phyloP scores from a whole-genome alignment of 2,329 filamentous ascomycete genomes.

The Alternaria hordeiaustralica region DNA sequence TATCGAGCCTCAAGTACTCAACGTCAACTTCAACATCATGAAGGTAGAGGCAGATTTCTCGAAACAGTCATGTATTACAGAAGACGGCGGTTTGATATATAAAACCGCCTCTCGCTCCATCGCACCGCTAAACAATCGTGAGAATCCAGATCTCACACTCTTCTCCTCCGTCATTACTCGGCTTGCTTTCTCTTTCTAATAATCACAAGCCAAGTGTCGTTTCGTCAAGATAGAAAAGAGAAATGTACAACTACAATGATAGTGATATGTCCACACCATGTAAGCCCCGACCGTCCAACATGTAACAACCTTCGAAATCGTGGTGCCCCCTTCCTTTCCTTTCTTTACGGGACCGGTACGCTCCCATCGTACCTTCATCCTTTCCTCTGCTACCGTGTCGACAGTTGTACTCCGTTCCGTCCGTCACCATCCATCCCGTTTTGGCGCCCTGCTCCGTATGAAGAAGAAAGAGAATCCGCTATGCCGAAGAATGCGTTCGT shows the following conservation, averaged over 20 bases:
- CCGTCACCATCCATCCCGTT: not conserved
- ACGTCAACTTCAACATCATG: not conserved
- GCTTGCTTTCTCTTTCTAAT: not conserved
- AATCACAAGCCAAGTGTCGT: constrained; percentile 6
- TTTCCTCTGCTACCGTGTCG: not conserved
- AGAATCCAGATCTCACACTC: not conserved
- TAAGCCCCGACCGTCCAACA: not conserved
- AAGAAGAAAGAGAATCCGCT: not conserved
- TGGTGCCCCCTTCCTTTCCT: not conserved
- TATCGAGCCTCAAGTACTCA: too few relatives aligned
- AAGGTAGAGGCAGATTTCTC: not conserved
- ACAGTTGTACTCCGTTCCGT: not conserved
- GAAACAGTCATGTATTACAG: not conserved
- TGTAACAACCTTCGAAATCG: not conserved
- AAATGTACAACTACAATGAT: constrained; percentile 10
- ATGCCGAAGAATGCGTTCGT: not conserved
- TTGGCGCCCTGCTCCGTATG: not conserved
- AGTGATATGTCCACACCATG: not conserved
- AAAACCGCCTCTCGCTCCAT: not conserved
- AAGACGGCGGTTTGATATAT: not conserved
- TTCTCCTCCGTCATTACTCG: not conserved
- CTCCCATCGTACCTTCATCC: not conserved
- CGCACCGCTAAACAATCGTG: not conserved
- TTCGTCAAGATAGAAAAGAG: constrained; percentile 1
- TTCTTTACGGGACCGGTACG: not conserved